A percentile compares a stretch with the other conserved stretches of the same genome.
These are phyloP conservation scores for Albophoma yamanashiensis DNA, from an alignment of 2,329 filamentous ascomycete species.

Conservation along the genomic window DNA sequence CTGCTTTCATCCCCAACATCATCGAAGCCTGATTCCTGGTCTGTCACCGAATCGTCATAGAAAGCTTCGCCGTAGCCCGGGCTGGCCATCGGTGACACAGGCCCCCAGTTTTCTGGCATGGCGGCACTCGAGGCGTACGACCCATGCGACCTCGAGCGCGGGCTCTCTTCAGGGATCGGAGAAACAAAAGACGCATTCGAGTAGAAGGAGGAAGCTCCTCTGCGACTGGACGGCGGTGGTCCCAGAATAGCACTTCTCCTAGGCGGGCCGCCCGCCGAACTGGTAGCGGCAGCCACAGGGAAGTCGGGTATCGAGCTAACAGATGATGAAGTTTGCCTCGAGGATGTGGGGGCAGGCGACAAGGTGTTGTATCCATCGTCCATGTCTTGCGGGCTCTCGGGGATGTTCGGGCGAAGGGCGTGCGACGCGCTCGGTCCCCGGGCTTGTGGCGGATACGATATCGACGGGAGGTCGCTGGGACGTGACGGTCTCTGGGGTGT, in stretches of 20 bases:
- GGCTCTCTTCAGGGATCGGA: constrained; percentile 64
- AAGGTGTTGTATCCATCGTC: constrained; percentile 26
- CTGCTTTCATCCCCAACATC: constrained; percentile 44
- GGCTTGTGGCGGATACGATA: constrained; percentile 43
- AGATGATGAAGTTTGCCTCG: constrained; percentile 39
- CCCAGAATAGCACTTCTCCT: constrained; percentile 44
- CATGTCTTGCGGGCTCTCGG: constrained; percentile 23
- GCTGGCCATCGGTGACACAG: constrained; percentile 30
- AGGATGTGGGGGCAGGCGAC: constrained; percentile 36
- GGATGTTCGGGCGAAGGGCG: constrained; percentile 15
- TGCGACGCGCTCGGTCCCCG: constrained; percentile 47
- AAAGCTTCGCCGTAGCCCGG: constrained; percentile 30
- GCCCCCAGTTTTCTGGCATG: constrained; percentile 57
- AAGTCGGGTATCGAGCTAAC: constrained; percentile 50
- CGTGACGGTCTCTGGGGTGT: constrained; percentile 48
- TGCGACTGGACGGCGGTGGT: constrained; percentile 48
- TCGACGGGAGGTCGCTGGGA: constrained; percentile 48
- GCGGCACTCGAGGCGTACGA: constrained; percentile 64
- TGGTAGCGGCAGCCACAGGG: constrained; percentile 28
- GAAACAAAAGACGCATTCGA: constrained; percentile 59
- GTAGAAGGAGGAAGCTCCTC: constrained; percentile 54
- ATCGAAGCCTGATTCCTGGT: constrained; percentile 29
- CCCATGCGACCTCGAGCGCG: constrained; percentile 43
- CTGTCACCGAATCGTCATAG: constrained; percentile 38
- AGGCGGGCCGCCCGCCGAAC: constrained; percentile 13